Conservation (phyloP, 768 basidiomycete species). For the Neoboletus subvelutipes region DNA sequence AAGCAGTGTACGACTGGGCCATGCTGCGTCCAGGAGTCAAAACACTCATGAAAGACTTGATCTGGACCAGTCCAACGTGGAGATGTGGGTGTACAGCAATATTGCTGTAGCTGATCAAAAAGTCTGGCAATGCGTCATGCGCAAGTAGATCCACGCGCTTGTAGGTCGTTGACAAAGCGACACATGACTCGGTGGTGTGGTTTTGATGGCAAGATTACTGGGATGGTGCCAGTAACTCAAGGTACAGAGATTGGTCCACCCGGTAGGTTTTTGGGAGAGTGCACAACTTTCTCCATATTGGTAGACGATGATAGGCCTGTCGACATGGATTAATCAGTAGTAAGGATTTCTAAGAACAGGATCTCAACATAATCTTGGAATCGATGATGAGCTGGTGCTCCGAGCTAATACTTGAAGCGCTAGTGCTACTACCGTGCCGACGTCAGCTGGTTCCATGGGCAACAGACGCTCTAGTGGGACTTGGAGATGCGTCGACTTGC, state of each 20-base stretch:
- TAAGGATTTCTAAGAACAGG: background rate
- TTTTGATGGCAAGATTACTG: background rate
- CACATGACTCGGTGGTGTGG: background rate
- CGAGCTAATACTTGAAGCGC: background rate
- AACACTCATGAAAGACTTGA: conserved; percentile 5
- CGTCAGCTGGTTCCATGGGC: background rate
- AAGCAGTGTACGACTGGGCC: conserved; percentile 4
- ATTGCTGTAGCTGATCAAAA: conserved; percentile 3
- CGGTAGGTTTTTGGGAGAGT: background rate
- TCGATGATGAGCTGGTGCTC: background rate
- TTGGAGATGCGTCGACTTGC: background rate
- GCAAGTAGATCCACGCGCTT: conserved; percentile 22
- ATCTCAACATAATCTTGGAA: background rate
- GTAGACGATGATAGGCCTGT: background rate
- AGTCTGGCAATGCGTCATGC: conserved; percentile 10
- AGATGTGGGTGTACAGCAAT: conserved; percentile 18
- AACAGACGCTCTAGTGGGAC: background rate
- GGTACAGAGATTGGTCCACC: conserved; percentile 4
- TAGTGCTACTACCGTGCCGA: background rate
- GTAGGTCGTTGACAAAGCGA: background rate
- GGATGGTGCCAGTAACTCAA: background rate
- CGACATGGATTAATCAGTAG: background rate
- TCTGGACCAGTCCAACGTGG: conserved; percentile 16
- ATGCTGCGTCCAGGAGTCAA: background rate
- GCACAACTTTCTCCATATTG: background rate